Conservation (phyloP, 192 early-diverging fungal genomes). For the Umbelopsis vinacea region DNA sequence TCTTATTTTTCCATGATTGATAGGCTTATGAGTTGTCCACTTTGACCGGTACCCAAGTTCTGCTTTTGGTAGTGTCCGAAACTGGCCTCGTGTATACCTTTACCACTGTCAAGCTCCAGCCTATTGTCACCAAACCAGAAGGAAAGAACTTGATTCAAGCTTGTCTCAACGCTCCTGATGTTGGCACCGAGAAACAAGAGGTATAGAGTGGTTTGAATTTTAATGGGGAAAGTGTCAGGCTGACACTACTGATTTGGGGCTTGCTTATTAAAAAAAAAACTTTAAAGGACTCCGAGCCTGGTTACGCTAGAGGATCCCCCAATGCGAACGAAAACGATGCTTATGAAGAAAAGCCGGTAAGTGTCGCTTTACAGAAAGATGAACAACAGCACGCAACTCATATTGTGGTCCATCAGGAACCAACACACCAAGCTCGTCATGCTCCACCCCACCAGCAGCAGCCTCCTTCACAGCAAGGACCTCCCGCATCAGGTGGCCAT, state of each 20-base stretch:
- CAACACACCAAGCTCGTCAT: slow-evolving; percentile 8
- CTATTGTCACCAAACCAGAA: slow-evolving; percentile 88
- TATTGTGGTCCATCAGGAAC: no score
- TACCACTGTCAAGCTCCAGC: slow-evolving; percentile 92
- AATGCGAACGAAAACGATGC: slow-evolving; percentile 15
- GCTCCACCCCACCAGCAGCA: slow-evolving; percentile 14
- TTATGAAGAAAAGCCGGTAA: slow-evolving; percentile 18
- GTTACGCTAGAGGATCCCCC: slow-evolving; percentile 9
- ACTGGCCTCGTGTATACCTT: slow-evolving; percentile 96
- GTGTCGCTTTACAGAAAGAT: not conserved
- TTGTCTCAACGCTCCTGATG: slow-evolving; percentile 89
- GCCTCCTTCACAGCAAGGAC: slow-evolving; percentile 1
- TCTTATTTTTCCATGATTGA: not conserved
- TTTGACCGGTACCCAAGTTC: slow-evolving; percentile 92
- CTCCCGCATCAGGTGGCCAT: slow-evolving; percentile 11
- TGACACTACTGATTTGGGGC: no score
- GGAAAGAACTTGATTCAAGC: slow-evolving; percentile 93
- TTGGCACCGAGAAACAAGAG: slow-evolving; percentile 20
- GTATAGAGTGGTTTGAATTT: not conserved
- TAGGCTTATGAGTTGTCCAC: slow-evolving; percentile 91
- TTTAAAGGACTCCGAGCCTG: slow-evolving; percentile 11
- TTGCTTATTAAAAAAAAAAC: not conserved
- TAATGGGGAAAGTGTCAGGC: no score
- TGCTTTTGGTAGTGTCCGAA: slow-evolving; percentile 92
- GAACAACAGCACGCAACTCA: no score